Percentiles rank a stretch among this genome's conserved stretches.
phyloP scores from a whole-genome alignment of 129 eudicot genomes.

The Cynara cardunculus region DNA sequence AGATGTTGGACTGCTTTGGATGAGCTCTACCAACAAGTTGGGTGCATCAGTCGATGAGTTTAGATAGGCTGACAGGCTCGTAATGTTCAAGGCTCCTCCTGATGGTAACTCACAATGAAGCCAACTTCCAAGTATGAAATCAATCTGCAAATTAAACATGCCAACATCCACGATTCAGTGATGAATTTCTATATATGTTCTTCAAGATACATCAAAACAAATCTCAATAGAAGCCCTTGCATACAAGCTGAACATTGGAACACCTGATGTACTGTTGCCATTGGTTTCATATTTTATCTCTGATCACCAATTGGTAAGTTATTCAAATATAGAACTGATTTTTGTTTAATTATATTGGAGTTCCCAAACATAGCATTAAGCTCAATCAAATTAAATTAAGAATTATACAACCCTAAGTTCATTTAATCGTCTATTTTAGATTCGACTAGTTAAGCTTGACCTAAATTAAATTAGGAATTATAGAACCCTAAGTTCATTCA shows the following conservation, averaged over 20 bases:
- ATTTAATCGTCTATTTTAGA: too few species aligned
- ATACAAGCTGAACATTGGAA: not conserved
- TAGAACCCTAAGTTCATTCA: conserved; percentile 1
- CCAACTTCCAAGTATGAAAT: conserved; percentile 83
- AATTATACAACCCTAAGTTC: too few species aligned
- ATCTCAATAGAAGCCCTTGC: not conserved
- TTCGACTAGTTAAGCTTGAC: not conserved
- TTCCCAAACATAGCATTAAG: not conserved
- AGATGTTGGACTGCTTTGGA: conserved; percentile 73
- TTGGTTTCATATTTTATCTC: not conserved
- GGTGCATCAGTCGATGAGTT: conserved; percentile 81
- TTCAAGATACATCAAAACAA: not conserved
- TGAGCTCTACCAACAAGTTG: conserved; percentile 67
- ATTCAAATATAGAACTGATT: not conserved
- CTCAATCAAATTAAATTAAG: too few species aligned
- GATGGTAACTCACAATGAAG: conserved; percentile 80
- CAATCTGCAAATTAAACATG: conserved; percentile 48
- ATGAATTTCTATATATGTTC: not conserved
- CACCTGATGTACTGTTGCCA: not conserved
- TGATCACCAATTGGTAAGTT: not conserved
- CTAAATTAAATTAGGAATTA: not conserved
- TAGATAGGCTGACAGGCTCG: conserved; percentile 66
- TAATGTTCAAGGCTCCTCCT: conserved; percentile 77
- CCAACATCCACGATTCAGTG: not conserved
- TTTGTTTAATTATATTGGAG: not conserved